Base-by-base conservation (phyloP, 2,329 filamentous ascomycete species). In the Pseudogymnoascus sp. region DNA sequence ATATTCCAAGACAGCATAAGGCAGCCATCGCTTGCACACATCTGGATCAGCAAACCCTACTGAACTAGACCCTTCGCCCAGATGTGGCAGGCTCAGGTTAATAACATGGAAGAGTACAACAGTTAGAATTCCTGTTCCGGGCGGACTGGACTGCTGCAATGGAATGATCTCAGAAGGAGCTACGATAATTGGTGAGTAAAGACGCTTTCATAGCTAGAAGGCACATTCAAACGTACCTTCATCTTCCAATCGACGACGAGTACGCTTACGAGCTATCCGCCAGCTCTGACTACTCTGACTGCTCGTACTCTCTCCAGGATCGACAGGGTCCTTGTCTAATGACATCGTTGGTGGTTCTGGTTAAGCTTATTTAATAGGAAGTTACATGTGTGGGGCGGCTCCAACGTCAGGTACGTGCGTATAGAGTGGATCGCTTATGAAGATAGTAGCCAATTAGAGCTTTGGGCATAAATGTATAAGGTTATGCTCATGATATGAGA, bases 1-100 rank as follows among this genome's bases (percentile, higher is more conserved):
- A 77, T 96, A 97, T 78, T 97, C 93, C 66, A 97, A 84, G 21
- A 97, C 84, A 45, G 92, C 93, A 73, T 97, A 97, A 0, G 93
- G 93, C 75, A 96, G 87, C 75, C 96, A 93, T 78, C 34, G 43
- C 21, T 63, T 57, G 34, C 36, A 36, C 51, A 64, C 23, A 36
- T 65, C 62, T 57, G 25, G 10, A 11, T 45, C 41, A 21, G 41
- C 41, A 21, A 45, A 45, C 11, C 41, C 41, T 3, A 13, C 4
- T 1, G 10, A 21, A 6, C 10, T 45, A 13, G 19, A 45, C 10
- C 10, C 41, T 10, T 23, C 11, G 10, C 14, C 41, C 23, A 45
- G 54, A 36, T 63, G 31, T 51, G 61, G 62, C n/a, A 62, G 13
- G 43, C 54, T 62, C 34, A 66, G 23, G 16, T 60, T 19, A 41